Conservation (phyloP, 495 filamentous ascomycete species). For the Hyphodiscus hymeniophilus region DNA sequence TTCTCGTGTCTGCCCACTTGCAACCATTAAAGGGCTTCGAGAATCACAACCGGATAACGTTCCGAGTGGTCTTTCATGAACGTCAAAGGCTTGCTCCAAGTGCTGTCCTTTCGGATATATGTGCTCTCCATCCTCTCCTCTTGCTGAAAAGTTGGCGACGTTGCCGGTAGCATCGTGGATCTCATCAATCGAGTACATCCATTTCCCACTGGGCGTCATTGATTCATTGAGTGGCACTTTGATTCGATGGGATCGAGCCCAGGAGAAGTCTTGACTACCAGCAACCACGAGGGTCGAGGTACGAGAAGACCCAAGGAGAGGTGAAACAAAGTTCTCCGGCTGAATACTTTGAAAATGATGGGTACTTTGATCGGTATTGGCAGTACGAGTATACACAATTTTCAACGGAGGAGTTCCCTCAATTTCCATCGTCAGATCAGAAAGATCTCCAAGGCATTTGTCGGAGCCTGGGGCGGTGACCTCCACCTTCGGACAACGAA, state of each 20-base stretch:
- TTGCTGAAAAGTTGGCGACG: slow-evolving; percentile 65
- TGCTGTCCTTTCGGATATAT: slow-evolving; percentile 46
- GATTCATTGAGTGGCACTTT: slow-evolving; percentile 82
- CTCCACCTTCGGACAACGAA: slow-evolving; percentile 69
- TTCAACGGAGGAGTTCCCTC: slow-evolving; percentile 87
- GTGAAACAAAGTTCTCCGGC: slow-evolving; percentile 76
- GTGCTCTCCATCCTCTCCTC: slow-evolving; percentile 54
- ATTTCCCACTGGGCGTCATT: slow-evolving; percentile 63
- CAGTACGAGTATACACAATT: slow-evolving; percentile 78
- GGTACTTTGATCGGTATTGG: slow-evolving; percentile 70
- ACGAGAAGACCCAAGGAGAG: slow-evolving; percentile 49
- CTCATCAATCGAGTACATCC: slow-evolving; percentile 86
- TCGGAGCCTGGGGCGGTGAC: slow-evolving; percentile 55
- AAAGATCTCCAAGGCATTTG: slow-evolving; percentile 75
- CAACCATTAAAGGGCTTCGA: slow-evolving; percentile 70
- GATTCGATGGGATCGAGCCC: slow-evolving; percentile 70
- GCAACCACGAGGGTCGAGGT: slow-evolving; percentile 45
- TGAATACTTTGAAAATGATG: slow-evolving; percentile 83
- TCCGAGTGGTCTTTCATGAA: slow-evolving; percentile 76
- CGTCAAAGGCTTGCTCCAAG: slow-evolving; percentile 68
- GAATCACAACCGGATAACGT: slow-evolving; percentile 67
- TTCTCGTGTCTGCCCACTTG: slow-evolving; percentile 57
- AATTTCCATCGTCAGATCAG: slow-evolving; percentile 71
- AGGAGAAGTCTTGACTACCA: slow-evolving; percentile 59
- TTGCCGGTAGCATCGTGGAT: slow-evolving; percentile 89